A percentile compares a stretch with the other conserved stretches of the same genome.
Conservation (phyloP, 495 filamentous ascomycete genomes). For the Penicillium subrubescens region DNA sequence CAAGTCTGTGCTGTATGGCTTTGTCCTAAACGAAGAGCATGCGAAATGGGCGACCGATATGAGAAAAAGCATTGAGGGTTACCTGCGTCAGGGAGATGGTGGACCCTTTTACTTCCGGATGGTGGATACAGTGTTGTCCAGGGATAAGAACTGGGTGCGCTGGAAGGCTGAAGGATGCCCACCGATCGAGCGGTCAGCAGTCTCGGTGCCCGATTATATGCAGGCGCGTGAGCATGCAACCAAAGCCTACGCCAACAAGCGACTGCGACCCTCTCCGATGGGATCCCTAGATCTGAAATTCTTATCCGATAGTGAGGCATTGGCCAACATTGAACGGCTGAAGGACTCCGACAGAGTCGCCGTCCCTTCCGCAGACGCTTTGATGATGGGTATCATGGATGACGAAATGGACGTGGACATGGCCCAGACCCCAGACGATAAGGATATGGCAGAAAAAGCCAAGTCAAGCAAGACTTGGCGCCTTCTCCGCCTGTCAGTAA, state of each 20-base stretch:
- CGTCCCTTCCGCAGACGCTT: constrained; percentile 57
- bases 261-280: constrained; percentile 64
- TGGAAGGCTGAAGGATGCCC: constrained; percentile 97
- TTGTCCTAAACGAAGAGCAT: constrained; percentile 78
- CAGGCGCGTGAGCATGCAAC: constrained; percentile 64
- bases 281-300: constrained; percentile 76
- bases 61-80: constrained; percentile 71
- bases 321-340: constrained; percentile 58
- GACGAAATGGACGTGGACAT: constrained; percentile 84
- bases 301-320: constrained; percentile 62
- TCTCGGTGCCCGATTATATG: constrained; percentile 65
- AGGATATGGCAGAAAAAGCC: constrained; percentile 60
- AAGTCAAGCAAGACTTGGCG: constrained; percentile 90
- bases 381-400: constrained; percentile 62
- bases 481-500: constrained; percentile 75
- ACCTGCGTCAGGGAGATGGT: constrained; percentile 67
- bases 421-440: constrained; percentile 69
- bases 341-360: constrained; percentile 55
- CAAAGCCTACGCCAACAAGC: constrained; percentile 66
- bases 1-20: constrained; percentile 83
- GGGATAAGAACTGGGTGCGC: constrained; percentile 97
- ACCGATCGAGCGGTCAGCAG: constrained; percentile 71
- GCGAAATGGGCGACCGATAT: constrained; percentile 78
- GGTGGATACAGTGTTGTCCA: constrained; percentile 90
- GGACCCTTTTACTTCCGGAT: constrained; percentile 94